These are phyloP conservation scores for Chamaecrista fasciculata DNA, from an alignment of 306 rosid genomes.

Conservation along the genomic window DNA sequence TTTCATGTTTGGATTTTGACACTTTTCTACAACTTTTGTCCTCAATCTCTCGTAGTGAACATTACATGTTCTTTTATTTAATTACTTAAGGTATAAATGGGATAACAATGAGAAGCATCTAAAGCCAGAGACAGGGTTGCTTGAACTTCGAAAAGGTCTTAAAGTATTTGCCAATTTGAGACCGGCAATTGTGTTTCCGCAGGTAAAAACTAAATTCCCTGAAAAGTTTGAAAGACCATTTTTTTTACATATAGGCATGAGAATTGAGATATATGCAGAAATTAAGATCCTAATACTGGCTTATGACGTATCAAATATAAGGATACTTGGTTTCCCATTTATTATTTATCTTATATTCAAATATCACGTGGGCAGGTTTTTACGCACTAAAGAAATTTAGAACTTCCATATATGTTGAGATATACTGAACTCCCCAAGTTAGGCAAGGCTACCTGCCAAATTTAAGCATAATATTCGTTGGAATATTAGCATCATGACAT, in stretches of 20 bases:
- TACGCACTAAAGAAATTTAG: background rate
- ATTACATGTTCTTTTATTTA: background rate
- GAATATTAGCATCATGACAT: background rate
- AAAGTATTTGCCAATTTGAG: slow-evolving; percentile 17
- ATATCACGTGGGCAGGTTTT: background rate
- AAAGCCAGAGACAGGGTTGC: slow-evolving; percentile 91
- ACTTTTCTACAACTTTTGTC: background rate
- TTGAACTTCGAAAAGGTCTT: background rate
- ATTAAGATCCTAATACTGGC: background rate
- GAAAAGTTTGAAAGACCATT: background rate
- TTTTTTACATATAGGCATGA: background rate
- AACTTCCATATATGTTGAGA: background rate
- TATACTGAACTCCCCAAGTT: background rate
- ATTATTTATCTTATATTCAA: background rate
- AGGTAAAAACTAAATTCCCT: background rate
- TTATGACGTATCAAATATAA: background rate
- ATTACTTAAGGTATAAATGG: slow-evolving; percentile 66
- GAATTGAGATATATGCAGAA: background rate
- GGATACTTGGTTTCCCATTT: background rate
- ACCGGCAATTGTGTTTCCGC: slow-evolving; percentile 14
- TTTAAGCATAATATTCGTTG: background rate
- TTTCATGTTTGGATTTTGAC: background rate
- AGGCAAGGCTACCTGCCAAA: background rate
- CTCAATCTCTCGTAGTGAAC: background rate
- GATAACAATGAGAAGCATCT: slow-evolving; percentile 68